A percentile compares a stretch with the other conserved stretches of the same genome.
phyloP scores from a whole-genome alignment of 768 basidiomycete genomes.

The Mycena polygramma region DNA sequence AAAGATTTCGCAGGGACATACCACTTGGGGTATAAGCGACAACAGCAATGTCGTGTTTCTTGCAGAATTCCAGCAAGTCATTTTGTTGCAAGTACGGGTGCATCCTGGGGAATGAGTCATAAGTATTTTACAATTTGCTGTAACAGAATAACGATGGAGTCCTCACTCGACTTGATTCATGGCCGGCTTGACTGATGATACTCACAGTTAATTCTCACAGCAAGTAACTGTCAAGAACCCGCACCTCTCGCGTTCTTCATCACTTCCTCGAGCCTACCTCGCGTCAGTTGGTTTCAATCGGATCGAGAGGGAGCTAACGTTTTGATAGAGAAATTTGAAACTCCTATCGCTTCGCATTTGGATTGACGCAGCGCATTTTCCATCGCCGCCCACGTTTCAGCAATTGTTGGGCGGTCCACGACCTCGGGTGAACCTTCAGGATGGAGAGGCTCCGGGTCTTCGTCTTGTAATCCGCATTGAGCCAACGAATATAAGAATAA shows the following conservation, averaged over 20 bases:
- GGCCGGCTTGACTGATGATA: conserved; percentile 44
- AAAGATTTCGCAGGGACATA: background rate
- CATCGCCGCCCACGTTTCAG: conserved; percentile 47
- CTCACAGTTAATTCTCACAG: background rate
- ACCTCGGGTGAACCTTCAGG: conserved; percentile 36
- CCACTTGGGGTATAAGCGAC: conserved; percentile 51
- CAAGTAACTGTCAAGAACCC: background rate
- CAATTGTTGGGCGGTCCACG: conserved; percentile 38
- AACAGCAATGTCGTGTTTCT: conserved; percentile 46
- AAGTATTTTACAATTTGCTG: too few species aligned
- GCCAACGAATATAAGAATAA: background rate
- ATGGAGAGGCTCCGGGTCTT: conserved; percentile 34
- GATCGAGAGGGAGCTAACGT: conserved; percentile 34
- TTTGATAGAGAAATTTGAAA: conserved; percentile 52
- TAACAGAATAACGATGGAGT: too few species aligned
- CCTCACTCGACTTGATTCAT: conserved; percentile 48
- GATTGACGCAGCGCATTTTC: conserved; percentile 38
- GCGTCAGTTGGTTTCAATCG: background rate
- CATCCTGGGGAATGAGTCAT: conserved; percentile 28
- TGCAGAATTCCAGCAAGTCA: conserved; percentile 45
- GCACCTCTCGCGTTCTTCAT: conserved; percentile 39
- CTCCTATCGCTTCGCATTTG: conserved; percentile 47
- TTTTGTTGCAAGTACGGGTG: conserved; percentile 44
- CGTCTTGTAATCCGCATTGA: conserved; percentile 6
- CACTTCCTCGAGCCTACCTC: conserved; percentile 39